Percentiles rank a stretch among this genome's conserved stretches.
Conservation (phyloP, 495 filamentous ascomycete genomes). For the Xylona heveae region DNA sequence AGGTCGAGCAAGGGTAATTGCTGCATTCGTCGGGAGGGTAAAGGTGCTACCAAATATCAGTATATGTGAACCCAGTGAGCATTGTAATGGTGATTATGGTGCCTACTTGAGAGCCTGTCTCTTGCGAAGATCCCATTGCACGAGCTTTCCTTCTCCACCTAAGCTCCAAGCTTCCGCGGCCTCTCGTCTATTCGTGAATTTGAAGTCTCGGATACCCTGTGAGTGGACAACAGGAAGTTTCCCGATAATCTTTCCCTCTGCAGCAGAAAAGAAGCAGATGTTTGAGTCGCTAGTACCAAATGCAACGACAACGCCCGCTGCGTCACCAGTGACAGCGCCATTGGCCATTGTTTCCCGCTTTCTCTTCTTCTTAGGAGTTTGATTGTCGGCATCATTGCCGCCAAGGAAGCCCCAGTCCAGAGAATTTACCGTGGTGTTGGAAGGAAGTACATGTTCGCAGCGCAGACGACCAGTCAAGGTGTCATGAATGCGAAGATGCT, state of each 20-base stretch:
- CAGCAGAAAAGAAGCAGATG: slow-evolving; percentile 30
- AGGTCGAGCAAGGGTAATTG: no score
- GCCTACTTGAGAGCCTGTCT: slow-evolving; percentile 25
- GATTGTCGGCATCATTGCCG: slow-evolving; percentile 15
- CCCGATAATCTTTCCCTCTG: slow-evolving; percentile 27
- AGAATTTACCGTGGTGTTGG: slow-evolving; percentile 30
- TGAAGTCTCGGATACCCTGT: slow-evolving; percentile 32
- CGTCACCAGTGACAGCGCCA: slow-evolving; percentile 16
- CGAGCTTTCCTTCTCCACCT: slow-evolving; percentile 34
- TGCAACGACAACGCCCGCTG: slow-evolving; percentile 27
- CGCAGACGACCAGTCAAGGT: slow-evolving; percentile 32
- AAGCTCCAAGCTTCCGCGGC: slow-evolving; percentile 33
- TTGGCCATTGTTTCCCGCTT: slow-evolving; percentile 28
- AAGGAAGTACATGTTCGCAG: slow-evolving; percentile 30
- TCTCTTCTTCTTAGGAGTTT: slow-evolving; percentile 30
- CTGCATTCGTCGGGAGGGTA: no score
- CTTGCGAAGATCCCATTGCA: slow-evolving; percentile 35
- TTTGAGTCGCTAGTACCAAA: slow-evolving; percentile 31
- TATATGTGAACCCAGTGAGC: no score
- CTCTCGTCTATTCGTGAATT: slow-evolving; percentile 25
- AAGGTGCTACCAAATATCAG: no score
- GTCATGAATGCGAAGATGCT: slow-evolving; percentile 37
- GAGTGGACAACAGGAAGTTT: slow-evolving; percentile 28
- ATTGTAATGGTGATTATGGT: no score
- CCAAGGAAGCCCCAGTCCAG: slow-evolving; percentile 33